Conservation (phyloP, 176 grass and related monocot species). For the Musa beccarii region DNA sequence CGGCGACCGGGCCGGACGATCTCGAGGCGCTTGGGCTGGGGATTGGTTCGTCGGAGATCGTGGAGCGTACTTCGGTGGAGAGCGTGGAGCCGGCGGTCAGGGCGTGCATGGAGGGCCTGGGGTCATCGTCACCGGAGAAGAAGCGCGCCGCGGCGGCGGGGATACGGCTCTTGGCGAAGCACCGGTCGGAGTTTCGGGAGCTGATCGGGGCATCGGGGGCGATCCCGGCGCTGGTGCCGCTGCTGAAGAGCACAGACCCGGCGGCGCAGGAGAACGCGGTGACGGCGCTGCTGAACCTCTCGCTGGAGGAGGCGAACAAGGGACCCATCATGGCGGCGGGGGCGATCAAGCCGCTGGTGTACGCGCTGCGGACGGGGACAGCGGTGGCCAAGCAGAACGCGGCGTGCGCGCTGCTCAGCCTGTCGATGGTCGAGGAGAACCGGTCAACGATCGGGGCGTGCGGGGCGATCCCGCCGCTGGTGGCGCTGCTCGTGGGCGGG, state of each 20-base stretch:
- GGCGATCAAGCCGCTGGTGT: slow-evolving; percentile 63
- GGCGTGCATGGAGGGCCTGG: slow-evolving; percentile 51
- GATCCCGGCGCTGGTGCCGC: slow-evolving; percentile 63
- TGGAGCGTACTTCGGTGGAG: slow-evolving; percentile 38
- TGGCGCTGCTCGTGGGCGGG: slow-evolving; percentile 54
- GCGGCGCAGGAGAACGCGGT: slow-evolving; percentile 79
- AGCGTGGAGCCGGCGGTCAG: slow-evolving; percentile 66
- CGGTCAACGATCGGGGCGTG: slow-evolving; percentile 66
- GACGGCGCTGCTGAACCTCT: slow-evolving; percentile 16
- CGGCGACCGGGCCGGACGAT: not conserved
- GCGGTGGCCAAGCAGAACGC: slow-evolving; percentile 74
- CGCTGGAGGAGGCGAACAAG: slow-evolving; percentile 26
- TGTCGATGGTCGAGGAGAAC: slow-evolving; percentile 75
- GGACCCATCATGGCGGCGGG: slow-evolving; percentile 51
- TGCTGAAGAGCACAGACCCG: slow-evolving; percentile 75
- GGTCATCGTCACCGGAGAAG: slow-evolving; percentile 29
- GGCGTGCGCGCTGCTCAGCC: slow-evolving; percentile 59
- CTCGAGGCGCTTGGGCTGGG: slow-evolving; percentile 44
- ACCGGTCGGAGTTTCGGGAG: slow-evolving; percentile 77
- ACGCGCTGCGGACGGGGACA: slow-evolving; percentile 33
- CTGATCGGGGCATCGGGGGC: slow-evolving; percentile 67
- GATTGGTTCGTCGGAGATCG: slow-evolving; percentile 30
- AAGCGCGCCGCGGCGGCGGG: slow-evolving; percentile 46
- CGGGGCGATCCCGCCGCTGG: slow-evolving; percentile 72
- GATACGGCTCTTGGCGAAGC: slow-evolving; percentile 69